Percentiles rank a stretch among this genome's conserved stretches.
phyloP scores from a whole-genome alignment of 1,284 basidiomycete species.

The Rhodotorula sp. region DNA sequence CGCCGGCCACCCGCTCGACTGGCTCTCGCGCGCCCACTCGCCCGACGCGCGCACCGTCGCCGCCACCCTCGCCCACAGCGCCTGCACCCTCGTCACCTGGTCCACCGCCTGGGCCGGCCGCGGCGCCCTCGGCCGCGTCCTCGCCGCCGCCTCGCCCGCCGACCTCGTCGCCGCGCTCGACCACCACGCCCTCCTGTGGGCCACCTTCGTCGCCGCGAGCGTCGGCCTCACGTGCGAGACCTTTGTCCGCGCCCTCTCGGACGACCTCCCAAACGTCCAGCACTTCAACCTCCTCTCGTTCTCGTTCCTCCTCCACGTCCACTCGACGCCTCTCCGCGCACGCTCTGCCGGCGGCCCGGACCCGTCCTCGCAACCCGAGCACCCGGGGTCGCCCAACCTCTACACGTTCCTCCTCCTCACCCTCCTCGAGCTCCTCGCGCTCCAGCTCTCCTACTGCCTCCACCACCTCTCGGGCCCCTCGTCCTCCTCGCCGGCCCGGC shows the following conservation, averaged over 20 bases:
- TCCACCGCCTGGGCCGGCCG: conserved; percentile 16
- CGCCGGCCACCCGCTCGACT: not conserved
- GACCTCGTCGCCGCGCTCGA: not conserved
- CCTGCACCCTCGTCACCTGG: not conserved
- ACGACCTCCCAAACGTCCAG: conserved; percentile 19
- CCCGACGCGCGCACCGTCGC: not conserved
- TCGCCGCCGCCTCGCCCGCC: not conserved
- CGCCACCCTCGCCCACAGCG: no score
- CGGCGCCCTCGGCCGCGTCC: conserved; percentile 4
- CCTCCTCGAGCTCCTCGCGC: conserved; percentile 24
- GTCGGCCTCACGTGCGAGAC: conserved; percentile 24
- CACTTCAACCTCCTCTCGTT: conserved; percentile 40
- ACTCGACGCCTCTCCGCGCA: conserved; percentile 10
- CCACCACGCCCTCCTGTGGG: conserved; percentile 24
- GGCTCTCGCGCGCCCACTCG: not conserved
- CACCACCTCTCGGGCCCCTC: conserved; percentile 7
- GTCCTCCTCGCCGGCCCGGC: not conserved
- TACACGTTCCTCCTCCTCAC: conserved; percentile 35
- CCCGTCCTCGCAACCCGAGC: not conserved
- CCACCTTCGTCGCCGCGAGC: conserved; percentile 19
- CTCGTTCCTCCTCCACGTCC: conserved; percentile 41
- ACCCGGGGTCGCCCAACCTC: conserved; percentile 3
- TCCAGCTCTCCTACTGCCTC: conserved; percentile 34
- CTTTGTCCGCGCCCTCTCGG: conserved; percentile 28
- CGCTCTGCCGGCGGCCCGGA: not conserved